A percentile compares a stretch with the other conserved stretches of the same genome.
Conservation (phyloP, 148 eudicot species). For the Rhododendron kiyosumense region DNA sequence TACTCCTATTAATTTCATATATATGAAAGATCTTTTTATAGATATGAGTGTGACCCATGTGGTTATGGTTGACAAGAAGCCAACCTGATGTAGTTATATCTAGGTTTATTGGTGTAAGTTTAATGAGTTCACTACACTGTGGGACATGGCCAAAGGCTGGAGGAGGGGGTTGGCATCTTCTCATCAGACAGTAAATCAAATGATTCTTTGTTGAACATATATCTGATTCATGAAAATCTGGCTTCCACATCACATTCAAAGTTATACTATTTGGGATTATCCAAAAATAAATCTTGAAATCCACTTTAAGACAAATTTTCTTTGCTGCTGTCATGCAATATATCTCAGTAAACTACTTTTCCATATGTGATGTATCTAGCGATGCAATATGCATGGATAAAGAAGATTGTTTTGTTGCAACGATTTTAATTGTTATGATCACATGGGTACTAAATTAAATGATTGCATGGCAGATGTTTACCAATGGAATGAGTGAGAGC, state of each 20-base stretch:
- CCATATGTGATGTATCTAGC: not conserved
- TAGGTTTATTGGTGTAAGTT: not conserved
- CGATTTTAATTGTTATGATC: not conserved
- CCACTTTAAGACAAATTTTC: not conserved
- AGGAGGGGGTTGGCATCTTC: not conserved
- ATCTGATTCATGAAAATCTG: not conserved
- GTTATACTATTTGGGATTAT: not conserved
- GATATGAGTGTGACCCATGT: not conserved
- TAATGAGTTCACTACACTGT: not conserved
- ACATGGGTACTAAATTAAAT: not conserved
- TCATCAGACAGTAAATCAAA: not conserved
- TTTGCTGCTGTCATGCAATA: not conserved
- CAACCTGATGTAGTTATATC: not conserved
- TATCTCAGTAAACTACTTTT: not conserved
- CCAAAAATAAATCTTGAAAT: not conserved
- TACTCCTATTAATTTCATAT: not conserved
- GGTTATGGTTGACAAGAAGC: not conserved
- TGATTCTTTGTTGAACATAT: not conserved
- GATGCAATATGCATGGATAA: not conserved
- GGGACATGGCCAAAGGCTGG: not conserved
- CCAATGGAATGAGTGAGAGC: constrained; percentile 95
- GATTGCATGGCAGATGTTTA: constrained; percentile 75
- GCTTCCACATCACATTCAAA: not conserved
- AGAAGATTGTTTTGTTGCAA: not conserved
- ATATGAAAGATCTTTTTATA: not conserved